Conservation (phyloP, 495 filamentous ascomycete genomes). For the Trichoderma gamsii region DNA sequence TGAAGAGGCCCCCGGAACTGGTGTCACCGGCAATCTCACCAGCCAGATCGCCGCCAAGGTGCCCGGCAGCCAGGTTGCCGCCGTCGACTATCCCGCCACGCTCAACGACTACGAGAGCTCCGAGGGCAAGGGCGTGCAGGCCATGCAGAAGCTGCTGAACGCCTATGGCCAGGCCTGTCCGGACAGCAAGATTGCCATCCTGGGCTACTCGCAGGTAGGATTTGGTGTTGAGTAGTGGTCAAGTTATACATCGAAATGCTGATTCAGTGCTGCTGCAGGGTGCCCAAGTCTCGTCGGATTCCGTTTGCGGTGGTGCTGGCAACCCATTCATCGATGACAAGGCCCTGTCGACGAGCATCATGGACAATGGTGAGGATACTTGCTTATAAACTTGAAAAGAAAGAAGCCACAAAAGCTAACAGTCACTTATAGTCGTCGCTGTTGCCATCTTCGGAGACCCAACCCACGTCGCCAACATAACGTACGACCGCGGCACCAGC, state of each 20-base stretch:
- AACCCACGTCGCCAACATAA: conserved; percentile 16
- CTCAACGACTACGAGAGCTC: conserved; percentile 19
- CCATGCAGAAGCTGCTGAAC: conserved; percentile 20
- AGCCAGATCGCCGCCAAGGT: conserved; percentile 16
- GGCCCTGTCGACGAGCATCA: neutral
- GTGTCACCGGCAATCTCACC: conserved; percentile 20
- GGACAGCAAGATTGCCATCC: conserved; percentile 25
- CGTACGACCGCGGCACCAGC: conserved; percentile 24
- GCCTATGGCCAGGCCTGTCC: conserved; percentile 22
- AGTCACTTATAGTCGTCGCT: conserved; percentile 20
- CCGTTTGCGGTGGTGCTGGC: conserved; percentile 14
- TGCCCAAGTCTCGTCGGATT: conserved; percentile 13
- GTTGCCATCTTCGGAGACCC: conserved; percentile 25
- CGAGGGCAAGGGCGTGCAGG: conserved; percentile 19
- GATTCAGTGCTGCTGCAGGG: conserved; percentile 3
- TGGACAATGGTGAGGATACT: conserved; percentile 4
- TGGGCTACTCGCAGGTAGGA: conserved; percentile 28
- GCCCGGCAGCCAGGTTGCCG: conserved; percentile 17
- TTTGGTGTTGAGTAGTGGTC: too few species aligned
- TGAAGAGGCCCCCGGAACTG: conserved; percentile 16
- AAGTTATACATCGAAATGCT: too few species aligned
- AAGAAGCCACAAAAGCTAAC: neutral
- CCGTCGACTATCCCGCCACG: conserved; percentile 22
- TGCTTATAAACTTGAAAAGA: neutral
- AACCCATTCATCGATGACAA: neutral